Evolutionary conservation across 2,329 filamentous ascomycete genomes (phyloP), one percentile per base, ranked within the genome.

Genomic region (Parastagonospora nodorum): DNA sequence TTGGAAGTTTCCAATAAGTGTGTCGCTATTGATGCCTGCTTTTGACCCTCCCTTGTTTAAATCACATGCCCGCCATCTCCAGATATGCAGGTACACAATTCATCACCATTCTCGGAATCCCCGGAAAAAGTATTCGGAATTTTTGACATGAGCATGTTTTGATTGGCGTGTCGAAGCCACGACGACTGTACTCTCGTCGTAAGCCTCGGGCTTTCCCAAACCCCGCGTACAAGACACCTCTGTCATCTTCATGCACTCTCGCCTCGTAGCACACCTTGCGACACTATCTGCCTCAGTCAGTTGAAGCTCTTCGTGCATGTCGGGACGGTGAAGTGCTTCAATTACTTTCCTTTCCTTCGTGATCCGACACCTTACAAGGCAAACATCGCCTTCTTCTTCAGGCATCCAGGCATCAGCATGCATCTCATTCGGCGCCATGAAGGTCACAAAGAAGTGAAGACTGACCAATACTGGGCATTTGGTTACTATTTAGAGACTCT

Each of bases 401-500:
- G 38, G 27, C 38, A 41, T 11, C 27, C 15, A 12, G 29, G 35
- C 11, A 15, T 12, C 33, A n/a, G 19, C 14, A 66, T 66, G 63
- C 45, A 62, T 27, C 39, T 59, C 39, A 46, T 55, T 29, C 47
- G 51, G 27, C 60, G 61, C 19, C 63, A 66, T 44, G 55, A 61
- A 50, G 63, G 63, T 14, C 63, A 66, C 48, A 44, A 53, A 32
- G 61, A 65, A 41, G 60, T 67, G 14, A 53, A 61, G 31, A 58
- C 52, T n/a, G 62, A 63, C 28, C 58, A 53, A 4, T 65, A 67
- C 47, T 64, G 62, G 62, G 62, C 59, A 2, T 60, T 75, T 36
- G 80, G 78, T 12, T 86, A 83, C 64, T 78, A 78, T 27, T 85
- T 85, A 55, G 67, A 81, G 32, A 74, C 74, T n/a, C 72, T 84